These are phyloP conservation scores for Calocybe gambosa DNA, from an alignment of 1,284 basidiomycete species.

Conservation along the genomic window DNA sequence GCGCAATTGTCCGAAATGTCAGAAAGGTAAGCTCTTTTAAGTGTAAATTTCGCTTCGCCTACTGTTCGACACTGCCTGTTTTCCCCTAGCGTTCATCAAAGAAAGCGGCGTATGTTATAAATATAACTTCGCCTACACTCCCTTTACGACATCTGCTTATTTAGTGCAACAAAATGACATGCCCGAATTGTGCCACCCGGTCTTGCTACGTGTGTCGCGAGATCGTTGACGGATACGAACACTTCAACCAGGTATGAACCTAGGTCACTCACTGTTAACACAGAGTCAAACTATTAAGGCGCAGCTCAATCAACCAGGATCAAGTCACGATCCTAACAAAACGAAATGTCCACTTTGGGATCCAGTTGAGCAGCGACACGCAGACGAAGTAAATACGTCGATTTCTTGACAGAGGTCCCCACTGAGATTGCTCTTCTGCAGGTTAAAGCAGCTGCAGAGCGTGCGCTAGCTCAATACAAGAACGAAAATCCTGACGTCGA, in stretches of 20 bases:
- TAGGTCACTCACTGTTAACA: not conserved
- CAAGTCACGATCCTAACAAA: slow-evolving; percentile 20
- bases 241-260: slow-evolving; percentile 55
- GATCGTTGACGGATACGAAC: slow-evolving; percentile 55
- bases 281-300: not conserved
- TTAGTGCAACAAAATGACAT: slow-evolving; percentile 53
- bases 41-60: not conserved
- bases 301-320: slow-evolving; percentile 5
- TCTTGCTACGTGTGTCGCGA: slow-evolving; percentile 18
- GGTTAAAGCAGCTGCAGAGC: slow-evolving; percentile 67
- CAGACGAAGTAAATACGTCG: slow-evolving; percentile 48
- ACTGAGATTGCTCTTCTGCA: slow-evolving; percentile 22
- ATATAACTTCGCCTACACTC: not conserved
- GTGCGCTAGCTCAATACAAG: slow-evolving; percentile 55
- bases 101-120: slow-evolving; percentile 54
- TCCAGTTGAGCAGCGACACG: slow-evolving; percentile 54
- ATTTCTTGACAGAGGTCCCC: not conserved
- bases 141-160: not conserved
- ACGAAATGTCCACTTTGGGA: slow-evolving; percentile 71
- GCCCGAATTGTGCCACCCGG: slow-evolving; percentile 15
- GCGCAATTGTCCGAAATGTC: slow-evolving; percentile 78
- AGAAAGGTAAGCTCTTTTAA: slow-evolving; percentile 45
- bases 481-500: slow-evolving; percentile 49
- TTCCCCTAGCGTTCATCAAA: slow-evolving; percentile 61
- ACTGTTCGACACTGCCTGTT: not conserved